phyloP scores from a whole-genome alignment of 2,329 filamentous ascomycete species.

The Sporothrix mexicana region DNA sequence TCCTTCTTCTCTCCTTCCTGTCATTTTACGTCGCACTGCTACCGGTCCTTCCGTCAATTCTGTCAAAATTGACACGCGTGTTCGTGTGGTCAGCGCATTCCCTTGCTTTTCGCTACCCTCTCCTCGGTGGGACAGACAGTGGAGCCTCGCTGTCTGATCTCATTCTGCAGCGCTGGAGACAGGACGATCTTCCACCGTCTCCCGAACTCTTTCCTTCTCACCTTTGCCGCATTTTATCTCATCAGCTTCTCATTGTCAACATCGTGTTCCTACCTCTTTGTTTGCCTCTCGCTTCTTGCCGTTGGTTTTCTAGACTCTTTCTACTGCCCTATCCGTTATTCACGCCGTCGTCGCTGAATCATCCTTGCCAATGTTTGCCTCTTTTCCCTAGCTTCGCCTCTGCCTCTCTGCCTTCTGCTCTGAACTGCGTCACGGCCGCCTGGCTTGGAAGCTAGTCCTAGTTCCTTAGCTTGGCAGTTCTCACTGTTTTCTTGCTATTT shows the following conservation, averaged over 20 bases:
- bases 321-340: not conserved
- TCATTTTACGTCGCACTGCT: not conserved
- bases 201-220: not conserved
- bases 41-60: not conserved
- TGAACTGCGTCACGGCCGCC: conserved; percentile 18
- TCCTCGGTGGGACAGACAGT: not conserved
- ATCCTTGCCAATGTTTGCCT: conserved; percentile 21
- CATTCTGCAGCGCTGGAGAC: not conserved
- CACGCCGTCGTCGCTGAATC: conserved; percentile 21
- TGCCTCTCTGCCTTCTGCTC: not conserved
- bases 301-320: not conserved
- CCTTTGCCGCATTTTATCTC: conserved; percentile 3
- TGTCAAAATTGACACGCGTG: not conserved
- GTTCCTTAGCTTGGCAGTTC: not conserved
- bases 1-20: not conserved
- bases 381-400: not conserved
- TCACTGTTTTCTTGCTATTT: not conserved
- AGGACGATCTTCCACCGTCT: not conserved
- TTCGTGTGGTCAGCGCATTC: not conserved
- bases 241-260: not conserved
- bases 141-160: not conserved
- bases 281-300: not conserved
- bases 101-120: not conserved
- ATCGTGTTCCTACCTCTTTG: conserved; percentile 11
- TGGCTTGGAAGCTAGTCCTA: conserved; percentile 11